These are phyloP conservation scores for Fusarium virguliforme DNA, from an alignment of 2,329 filamentous ascomycete species.

Conservation along the genomic window DNA sequence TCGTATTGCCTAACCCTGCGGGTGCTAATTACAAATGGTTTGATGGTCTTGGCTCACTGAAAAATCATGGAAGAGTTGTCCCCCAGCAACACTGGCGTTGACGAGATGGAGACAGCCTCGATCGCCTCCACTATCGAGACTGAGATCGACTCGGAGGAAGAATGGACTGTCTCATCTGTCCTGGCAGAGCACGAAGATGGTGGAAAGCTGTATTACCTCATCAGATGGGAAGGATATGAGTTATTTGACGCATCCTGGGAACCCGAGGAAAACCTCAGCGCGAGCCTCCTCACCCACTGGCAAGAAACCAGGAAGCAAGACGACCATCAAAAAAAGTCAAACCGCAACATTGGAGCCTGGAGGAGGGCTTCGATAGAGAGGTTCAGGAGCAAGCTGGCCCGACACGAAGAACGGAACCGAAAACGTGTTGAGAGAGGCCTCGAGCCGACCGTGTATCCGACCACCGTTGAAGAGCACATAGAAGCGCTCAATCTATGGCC, in stretches of 20 bases:
- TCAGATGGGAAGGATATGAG: constrained; percentile 58
- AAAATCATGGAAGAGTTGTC: constrained; percentile 7
- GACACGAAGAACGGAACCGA: constrained; percentile 62
- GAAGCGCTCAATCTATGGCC: constrained; percentile 36
- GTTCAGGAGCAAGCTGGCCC: constrained; percentile 52
- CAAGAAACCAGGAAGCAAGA: constrained; percentile 58
- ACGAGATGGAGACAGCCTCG: constrained; percentile 52
- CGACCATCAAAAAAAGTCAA: constrained; percentile 52
- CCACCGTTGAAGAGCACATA: constrained; percentile 45
- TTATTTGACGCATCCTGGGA: constrained; percentile 66
- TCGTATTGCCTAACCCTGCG: not conserved
- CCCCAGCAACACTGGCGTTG: constrained; percentile 20
- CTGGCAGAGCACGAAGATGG: constrained; percentile 62
- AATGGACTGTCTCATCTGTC: constrained; percentile 68
- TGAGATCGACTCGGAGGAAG: constrained; percentile 58
- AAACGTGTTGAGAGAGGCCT: constrained; percentile 61
- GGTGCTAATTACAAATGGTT: constrained; percentile 7
- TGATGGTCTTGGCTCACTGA: not conserved
- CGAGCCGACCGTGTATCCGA: constrained; percentile 43
- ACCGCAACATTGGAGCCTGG: constrained; percentile 60
- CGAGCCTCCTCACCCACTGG: constrained; percentile 62
- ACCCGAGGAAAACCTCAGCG: constrained; percentile 61
- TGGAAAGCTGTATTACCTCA: constrained; percentile 53
- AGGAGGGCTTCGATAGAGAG: constrained; percentile 53
- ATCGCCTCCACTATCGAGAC: constrained; percentile 56